Conservation (phyloP, 805 yeast species). For the Monosporozyma yasuniensis region DNA sequence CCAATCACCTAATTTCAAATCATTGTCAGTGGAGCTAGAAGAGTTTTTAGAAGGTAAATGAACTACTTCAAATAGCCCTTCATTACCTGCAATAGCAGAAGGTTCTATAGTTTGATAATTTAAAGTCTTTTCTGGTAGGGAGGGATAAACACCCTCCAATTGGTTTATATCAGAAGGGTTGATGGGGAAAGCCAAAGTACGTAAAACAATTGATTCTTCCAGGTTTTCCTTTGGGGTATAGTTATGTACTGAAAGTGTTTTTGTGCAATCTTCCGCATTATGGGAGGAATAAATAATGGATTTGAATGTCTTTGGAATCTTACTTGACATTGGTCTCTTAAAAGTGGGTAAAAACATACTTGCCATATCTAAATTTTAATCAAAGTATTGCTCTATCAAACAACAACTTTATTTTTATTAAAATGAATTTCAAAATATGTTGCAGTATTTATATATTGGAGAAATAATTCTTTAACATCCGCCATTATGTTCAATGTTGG, state of each 20-base stretch:
- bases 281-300: slow-evolving; percentile 26
- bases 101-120: slow-evolving; percentile 55
- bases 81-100: slow-evolving; percentile 85
- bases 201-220: slow-evolving; percentile 39
- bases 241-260: slow-evolving; percentile 21
- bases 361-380: background rate
- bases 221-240: slow-evolving; percentile 23
- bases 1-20: slow-evolving; percentile 66
- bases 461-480: background rate
- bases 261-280: slow-evolving; percentile 22
- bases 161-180: slow-evolving; percentile 89
- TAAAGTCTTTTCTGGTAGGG: slow-evolving; percentile 49
- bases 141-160: slow-evolving; percentile 76
- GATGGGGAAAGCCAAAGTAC: slow-evolving; percentile 71
- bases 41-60: slow-evolving; percentile 42
- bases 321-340: slow-evolving; percentile 17
- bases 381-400: background rate
- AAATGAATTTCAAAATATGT: too few species aligned
- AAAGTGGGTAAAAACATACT: slow-evolving; percentile 4
- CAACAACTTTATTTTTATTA: background rate
- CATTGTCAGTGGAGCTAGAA: slow-evolving; percentile 29
- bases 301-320: slow-evolving; percentile 20
- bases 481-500: background rate
- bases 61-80: slow-evolving; percentile 83
- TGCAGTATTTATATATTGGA: background rate